Evolutionary conservation across 352 stramenopile species (phyloP).

Genomic region (Pythium sp.): DNA sequence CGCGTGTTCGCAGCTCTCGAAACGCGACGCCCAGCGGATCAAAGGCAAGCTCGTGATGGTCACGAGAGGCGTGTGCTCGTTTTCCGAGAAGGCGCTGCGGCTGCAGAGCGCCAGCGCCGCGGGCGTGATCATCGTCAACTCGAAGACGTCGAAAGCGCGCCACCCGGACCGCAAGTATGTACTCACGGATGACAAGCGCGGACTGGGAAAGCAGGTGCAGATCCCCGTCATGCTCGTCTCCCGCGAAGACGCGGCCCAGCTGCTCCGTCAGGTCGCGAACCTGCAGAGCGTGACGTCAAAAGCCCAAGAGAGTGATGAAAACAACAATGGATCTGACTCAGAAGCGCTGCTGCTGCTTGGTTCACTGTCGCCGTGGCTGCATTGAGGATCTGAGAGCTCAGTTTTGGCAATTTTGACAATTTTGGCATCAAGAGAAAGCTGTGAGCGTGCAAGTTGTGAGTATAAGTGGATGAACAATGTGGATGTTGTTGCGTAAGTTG

Average conservation of each 20-base stretch:
- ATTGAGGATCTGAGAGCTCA: slow-evolving; percentile 23
- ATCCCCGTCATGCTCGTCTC: slow-evolving; percentile 77
- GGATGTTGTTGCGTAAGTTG: not conserved
- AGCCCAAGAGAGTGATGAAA: slow-evolving; percentile 13
- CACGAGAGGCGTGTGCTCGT: slow-evolving; percentile 66
- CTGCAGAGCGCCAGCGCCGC: slow-evolving; percentile 54
- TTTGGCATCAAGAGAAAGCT: not conserved
- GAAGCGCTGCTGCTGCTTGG: slow-evolving; percentile 25
- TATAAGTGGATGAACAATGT: not conserved
- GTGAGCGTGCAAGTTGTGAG: not conserved
- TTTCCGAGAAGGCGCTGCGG: slow-evolving; percentile 69
- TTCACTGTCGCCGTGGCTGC: slow-evolving; percentile 63
- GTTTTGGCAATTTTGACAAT: slow-evolving; percentile 19
- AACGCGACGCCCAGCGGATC: slow-evolving; percentile 20
- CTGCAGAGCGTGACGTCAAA: slow-evolving; percentile 6
- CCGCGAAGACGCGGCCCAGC: slow-evolving; percentile 39
- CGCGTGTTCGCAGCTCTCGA: slow-evolving; percentile 39
- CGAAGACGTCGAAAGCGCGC: slow-evolving; percentile 36
- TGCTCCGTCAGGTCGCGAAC: slow-evolving; percentile 37
- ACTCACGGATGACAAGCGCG: slow-evolving; percentile 51
- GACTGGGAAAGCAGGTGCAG: slow-evolving; percentile 38
- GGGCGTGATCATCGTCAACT: slow-evolving; percentile 73
- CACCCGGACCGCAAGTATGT: slow-evolving; percentile 59
- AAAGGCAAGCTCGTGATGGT: slow-evolving; percentile 68
- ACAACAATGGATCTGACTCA: not conserved